Base-by-base conservation (phyloP, 2,329 filamentous ascomycete species). In the Fusarium torreyae region DNA sequence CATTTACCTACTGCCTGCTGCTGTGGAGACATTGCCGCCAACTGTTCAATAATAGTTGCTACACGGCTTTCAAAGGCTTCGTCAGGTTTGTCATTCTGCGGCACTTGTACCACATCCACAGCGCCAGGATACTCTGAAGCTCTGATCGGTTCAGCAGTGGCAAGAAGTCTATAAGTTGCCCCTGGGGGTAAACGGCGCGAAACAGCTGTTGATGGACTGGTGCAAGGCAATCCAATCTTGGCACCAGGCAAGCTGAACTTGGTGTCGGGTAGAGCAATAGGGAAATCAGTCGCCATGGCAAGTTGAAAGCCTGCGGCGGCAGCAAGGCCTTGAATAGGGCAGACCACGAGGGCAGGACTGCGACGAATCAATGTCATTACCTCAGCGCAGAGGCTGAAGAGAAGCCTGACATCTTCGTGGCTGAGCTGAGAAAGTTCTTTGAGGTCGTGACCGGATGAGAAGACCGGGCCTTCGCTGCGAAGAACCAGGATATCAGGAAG, bases 301-400 rank as follows among this genome's bases (percentile, higher is more conserved):
- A 75, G 68, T 39, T 75, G 73, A 7, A 75, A 73, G 4, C 73
- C 73, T 1, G 73, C 73, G 3, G 73, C 73, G 0, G 73, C 73
- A 7, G 73, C 73, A 9, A 74, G 63, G 3, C 73, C 70, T 9
- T 74, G 73, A 3, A 75, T 67, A 0, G 73, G 73, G 17, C 73
- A 75, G 9, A 75, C 66, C 5, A 75, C 57, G 1, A 67, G 54
- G 0, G 59, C 64, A 20, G 73, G 73, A 18, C 73, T 75, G n/a
- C 61, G 58, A 6, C 68, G 52, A 4, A 75, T 75, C 42, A 71
- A 28, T 2, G 22, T 26, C 68, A 75, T 75, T 5, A 75, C 71
- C 14, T 75, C 68, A 1, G 63, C 58, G 17, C 73, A 75, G 13
- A 75, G 49, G 0, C 40, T 50, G 20, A 75, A 75, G 4, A 74